phyloP scores from a whole-genome alignment of 805 yeast species.

The Wickerhamomyces canadensis region DNA sequence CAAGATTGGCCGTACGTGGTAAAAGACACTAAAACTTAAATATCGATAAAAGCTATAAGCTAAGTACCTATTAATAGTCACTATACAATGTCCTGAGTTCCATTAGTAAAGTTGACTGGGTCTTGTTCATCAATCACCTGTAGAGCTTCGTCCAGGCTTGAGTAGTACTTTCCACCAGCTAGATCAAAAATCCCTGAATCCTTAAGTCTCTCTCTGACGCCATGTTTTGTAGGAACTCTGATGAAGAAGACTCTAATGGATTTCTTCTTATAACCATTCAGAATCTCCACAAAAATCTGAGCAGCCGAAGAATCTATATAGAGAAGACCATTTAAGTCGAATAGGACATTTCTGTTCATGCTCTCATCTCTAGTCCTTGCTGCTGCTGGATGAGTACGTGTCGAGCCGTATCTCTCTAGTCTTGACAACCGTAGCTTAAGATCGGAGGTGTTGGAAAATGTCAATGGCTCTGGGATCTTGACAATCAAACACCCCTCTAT shows the following conservation, averaged over 20 bases:
- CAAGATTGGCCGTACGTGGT: slow-evolving; percentile 19
- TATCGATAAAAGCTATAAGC: too few relatives aligned
- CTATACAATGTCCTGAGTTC: too few relatives aligned
- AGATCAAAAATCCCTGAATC: slow-evolving; percentile 50
- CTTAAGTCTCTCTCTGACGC: slow-evolving; percentile 44
- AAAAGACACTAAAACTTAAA: not conserved
- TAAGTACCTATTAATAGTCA: not conserved
- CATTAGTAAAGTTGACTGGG: not conserved
- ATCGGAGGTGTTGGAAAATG: slow-evolving; percentile 81
- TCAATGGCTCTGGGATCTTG: slow-evolving; percentile 81
- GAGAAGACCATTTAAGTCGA: slow-evolving; percentile 81
- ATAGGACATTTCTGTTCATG: slow-evolving; percentile 51
- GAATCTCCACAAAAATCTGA: slow-evolving; percentile 60
- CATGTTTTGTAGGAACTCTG: slow-evolving; percentile 45
- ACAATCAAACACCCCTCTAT: slow-evolving; percentile 73
- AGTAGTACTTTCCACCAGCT: slow-evolving; percentile 19
- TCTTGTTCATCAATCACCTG: slow-evolving; percentile 13
- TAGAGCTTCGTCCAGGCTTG: slow-evolving; percentile 21
- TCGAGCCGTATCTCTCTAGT: slow-evolving; percentile 72
- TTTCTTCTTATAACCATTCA: slow-evolving; percentile 47
- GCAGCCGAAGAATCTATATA: slow-evolving; percentile 76
- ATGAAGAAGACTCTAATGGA: slow-evolving; percentile 55
- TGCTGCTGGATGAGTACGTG: slow-evolving; percentile 69
- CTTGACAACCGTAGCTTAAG: slow-evolving; percentile 60
- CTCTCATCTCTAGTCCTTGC: slow-evolving; percentile 43